These are phyloP conservation scores for Eremochloa ophiuroides DNA, from an alignment of 176 grass and related monocot species.

Conservation along the genomic window DNA sequence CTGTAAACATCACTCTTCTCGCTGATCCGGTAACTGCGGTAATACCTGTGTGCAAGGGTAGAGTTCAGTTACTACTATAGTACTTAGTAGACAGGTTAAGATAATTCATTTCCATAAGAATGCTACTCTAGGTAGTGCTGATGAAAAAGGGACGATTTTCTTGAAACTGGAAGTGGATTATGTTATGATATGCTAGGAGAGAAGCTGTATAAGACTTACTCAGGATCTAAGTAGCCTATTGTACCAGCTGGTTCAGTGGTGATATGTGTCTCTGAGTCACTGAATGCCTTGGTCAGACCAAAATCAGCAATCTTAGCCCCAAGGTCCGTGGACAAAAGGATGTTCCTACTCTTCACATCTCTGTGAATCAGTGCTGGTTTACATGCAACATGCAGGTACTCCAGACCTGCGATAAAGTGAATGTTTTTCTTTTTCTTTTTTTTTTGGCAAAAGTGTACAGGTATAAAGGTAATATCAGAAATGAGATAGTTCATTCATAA, in stretches of 20 bases:
- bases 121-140: not conserved
- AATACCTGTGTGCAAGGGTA: slow-evolving; percentile 8
- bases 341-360: slow-evolving; percentile 55
- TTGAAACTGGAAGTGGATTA: not conserved
- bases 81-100: not conserved
- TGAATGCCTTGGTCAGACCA: slow-evolving; percentile 46
- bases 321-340: slow-evolving; percentile 32
- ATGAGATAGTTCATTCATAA: not conserved
- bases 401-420: slow-evolving; percentile 24
- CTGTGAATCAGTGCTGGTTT: slow-evolving; percentile 40
- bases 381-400: slow-evolving; percentile 38
- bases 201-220: slow-evolving; percentile 16
- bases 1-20: slow-evolving; percentile 46
- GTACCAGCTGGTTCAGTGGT: slow-evolving; percentile 43
- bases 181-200: not conserved
- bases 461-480: not conserved
- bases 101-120: not conserved
- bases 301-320: slow-evolving; percentile 49
- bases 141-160: not conserved
- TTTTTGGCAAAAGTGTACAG: not conserved
- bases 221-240: slow-evolving; percentile 42
- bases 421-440: not conserved
- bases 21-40: slow-evolving; percentile 17
- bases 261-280: slow-evolving; percentile 32
- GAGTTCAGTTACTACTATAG: not conserved